These are phyloP conservation scores for Astraeus odoratus DNA, from an alignment of 768 basidiomycete genomes.

Conservation along the genomic window DNA sequence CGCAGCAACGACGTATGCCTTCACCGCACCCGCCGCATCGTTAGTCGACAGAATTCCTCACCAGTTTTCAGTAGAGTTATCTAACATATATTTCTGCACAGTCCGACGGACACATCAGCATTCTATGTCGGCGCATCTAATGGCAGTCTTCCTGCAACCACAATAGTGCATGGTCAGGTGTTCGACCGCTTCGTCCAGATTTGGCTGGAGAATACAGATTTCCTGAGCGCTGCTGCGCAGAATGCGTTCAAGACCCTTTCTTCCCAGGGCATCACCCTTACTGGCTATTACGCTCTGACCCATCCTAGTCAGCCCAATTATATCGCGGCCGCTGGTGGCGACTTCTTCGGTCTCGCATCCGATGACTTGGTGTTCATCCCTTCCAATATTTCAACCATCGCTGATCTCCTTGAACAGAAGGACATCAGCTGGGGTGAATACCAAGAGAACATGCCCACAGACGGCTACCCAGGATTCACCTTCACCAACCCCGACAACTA, in stretches of 20 bases:
- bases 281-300: conserved; percentile 41
- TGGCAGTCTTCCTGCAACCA: conserved; percentile 31
- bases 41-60: conserved; percentile 7
- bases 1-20: conserved; percentile 6
- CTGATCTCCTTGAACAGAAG: conserved; percentile 52
- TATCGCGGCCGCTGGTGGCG: conserved; percentile 39
- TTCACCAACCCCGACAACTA: conserved; percentile 27
- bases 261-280: conserved; percentile 41
- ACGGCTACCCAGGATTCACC: conserved; percentile 39
- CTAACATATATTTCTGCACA: conserved; percentile 4
- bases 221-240: conserved; percentile 19
- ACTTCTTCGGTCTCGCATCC: conserved; percentile 43
- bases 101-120: conserved; percentile 19
- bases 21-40: conserved; percentile 18
- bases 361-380: conserved; percentile 33
- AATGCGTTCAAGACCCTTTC: conserved; percentile 33
- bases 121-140: conserved; percentile 38
- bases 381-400: conserved; percentile 46
- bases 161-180: conserved; percentile 32
- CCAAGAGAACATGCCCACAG: conserved; percentile 48
- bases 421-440: conserved; percentile 56
- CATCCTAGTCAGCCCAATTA: conserved; percentile 61
- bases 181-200: conserved; percentile 44
- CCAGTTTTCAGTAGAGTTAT: neutral
- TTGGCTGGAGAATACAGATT: conserved; percentile 59